Conservation (phyloP, 441 rosid species). For the Pelargonium exstipulatum region DNA sequence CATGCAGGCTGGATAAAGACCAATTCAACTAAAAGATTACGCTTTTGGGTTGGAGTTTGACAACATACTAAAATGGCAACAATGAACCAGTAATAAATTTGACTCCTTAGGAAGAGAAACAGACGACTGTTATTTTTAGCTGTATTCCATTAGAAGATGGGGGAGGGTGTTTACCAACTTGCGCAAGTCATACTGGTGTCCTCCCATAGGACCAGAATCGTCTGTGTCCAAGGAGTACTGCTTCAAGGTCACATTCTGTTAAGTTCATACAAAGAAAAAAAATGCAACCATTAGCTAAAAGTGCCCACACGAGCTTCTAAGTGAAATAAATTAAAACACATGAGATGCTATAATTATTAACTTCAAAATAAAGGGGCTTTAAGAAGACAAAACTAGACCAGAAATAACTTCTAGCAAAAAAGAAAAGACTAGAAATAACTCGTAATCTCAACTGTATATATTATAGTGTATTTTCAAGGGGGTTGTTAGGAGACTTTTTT, state of each 20-base stretch:
- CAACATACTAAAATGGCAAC: neutral
- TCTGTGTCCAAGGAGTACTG: conserved; percentile 26
- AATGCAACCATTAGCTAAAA: neutral
- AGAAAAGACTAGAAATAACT: neutral
- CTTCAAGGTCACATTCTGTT: conserved; percentile 48
- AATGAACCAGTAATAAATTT: neutral
- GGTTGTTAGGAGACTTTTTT: too few relatives aligned
- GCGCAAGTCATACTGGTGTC: conserved; percentile 45
- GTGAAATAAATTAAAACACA: neutral
- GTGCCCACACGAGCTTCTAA: conserved; percentile 5
- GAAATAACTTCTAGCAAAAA: too few relatives aligned
- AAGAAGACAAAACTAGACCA: neutral
- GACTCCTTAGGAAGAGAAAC: neutral
- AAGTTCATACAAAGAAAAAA: neutral
- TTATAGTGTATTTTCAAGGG: too few relatives aligned
- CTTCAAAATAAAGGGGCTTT: neutral
- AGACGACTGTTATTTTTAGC: neutral
- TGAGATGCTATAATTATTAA: neutral
- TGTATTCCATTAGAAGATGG: neutral
- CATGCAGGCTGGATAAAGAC: too few relatives aligned
- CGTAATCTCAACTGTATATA: neutral
- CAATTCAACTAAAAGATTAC: too few relatives aligned
- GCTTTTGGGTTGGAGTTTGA: too few relatives aligned
- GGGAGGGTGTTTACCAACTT: conserved; percentile 38
- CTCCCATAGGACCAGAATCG: conserved; percentile 28